Evolutionary conservation across 2,329 filamentous ascomycete genomes (phyloP).

Genomic region (Tolypocladium tropicale): DNA sequence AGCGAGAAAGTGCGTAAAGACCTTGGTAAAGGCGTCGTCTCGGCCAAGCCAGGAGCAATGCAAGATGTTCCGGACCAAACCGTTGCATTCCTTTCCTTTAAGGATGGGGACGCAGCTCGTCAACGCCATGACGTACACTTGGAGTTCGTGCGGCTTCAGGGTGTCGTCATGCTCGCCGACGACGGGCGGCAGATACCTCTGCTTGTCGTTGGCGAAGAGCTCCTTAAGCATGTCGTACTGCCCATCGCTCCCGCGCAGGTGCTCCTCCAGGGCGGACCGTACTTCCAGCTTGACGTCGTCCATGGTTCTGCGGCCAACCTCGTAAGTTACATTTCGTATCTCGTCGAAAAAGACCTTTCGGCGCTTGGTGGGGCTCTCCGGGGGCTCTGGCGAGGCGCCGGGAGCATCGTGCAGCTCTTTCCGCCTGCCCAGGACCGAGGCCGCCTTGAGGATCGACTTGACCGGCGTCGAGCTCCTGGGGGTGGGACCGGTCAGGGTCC

Average conservation of each 20-base stretch:
- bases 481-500: slow-evolving; percentile 21
- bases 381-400: slow-evolving; percentile 26
- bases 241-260: slow-evolving; percentile 46
- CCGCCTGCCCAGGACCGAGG: slow-evolving; percentile 32
- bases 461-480: slow-evolving; percentile 29
- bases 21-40: slow-evolving; percentile 54
- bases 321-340: slow-evolving; percentile 44
- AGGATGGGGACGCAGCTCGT: slow-evolving; percentile 51
- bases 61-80: slow-evolving; percentile 48
- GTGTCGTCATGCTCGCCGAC: slow-evolving; percentile 36
- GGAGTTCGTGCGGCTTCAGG: slow-evolving; percentile 43
- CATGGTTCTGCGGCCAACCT: slow-evolving; percentile 41
- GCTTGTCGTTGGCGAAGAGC: slow-evolving; percentile 41
- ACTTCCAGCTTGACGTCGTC: slow-evolving; percentile 47
- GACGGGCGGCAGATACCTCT: slow-evolving; percentile 26
- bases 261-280: slow-evolving; percentile 43
- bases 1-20: slow-evolving; percentile 58
- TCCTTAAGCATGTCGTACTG: slow-evolving; percentile 53
- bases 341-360: slow-evolving; percentile 50
- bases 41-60: slow-evolving; percentile 54
- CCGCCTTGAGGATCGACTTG: slow-evolving; percentile 43
- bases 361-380: slow-evolving; percentile 39
- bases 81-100: slow-evolving; percentile 45
- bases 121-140: slow-evolving; percentile 52
- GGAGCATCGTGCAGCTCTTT: slow-evolving; percentile 33